These are phyloP conservation scores for Dillenia suffruticosa DNA, from an alignment of 164 flowering plant species.

Conservation along the genomic window DNA sequence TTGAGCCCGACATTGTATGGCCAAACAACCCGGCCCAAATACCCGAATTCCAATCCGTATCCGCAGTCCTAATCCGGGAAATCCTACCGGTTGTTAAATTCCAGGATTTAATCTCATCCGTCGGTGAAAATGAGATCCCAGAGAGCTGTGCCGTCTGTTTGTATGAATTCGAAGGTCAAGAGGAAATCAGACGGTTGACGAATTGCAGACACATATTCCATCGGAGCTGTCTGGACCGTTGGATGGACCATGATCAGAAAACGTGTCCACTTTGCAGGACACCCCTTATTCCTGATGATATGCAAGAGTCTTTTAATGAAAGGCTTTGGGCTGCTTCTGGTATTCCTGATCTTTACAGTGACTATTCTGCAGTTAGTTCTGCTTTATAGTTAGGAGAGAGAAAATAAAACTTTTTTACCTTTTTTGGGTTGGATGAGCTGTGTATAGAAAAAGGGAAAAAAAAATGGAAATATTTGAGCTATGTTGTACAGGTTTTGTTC, in stretches of 20 bases:
- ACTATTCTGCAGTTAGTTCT: conserved; percentile 23
- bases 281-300: conserved; percentile 43
- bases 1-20: conserved; percentile 38
- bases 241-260: conserved; percentile 69
- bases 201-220: conserved; percentile 75
- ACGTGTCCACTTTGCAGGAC: conserved; percentile 72
- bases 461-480: not conserved
- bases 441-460: not conserved
- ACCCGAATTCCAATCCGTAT: conserved; percentile 17
- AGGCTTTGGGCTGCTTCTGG: conserved; percentile 57
- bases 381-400: conserved; percentile 13
- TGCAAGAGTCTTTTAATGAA: conserved; percentile 45
- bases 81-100: conserved; percentile 55
- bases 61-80: conserved; percentile 46
- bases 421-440: not conserved
- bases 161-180: conserved; percentile 49
- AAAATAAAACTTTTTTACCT: not conserved
- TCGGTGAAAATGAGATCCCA: conserved; percentile 15
- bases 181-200: conserved; percentile 55
- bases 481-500: not conserved
- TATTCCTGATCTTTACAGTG: conserved; percentile 37
- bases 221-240: conserved; percentile 65
- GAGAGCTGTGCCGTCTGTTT: conserved; percentile 70
- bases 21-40: conserved; percentile 9
- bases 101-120: conserved; percentile 26